Evolutionary conservation across 495 filamentous ascomycete species (phyloP).

Genomic region (Penicillium mononematosum): DNA sequence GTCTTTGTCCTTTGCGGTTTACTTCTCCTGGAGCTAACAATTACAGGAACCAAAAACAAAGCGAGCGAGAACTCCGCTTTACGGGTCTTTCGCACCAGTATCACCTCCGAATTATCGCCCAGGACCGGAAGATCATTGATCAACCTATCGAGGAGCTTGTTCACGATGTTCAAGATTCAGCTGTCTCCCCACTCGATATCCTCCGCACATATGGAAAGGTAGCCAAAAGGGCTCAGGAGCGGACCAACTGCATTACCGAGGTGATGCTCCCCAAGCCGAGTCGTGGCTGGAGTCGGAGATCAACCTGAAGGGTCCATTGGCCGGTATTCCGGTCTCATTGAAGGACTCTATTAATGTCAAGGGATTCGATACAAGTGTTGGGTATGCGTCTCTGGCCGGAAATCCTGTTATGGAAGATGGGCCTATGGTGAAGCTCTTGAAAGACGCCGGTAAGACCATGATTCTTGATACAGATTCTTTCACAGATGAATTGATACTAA

Average conservation of each 20-base stretch:
- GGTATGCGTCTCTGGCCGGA: slow-evolving; percentile 70
- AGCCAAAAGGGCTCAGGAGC: slow-evolving; percentile 76
- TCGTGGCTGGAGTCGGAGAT: slow-evolving; percentile 67
- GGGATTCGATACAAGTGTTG: slow-evolving; percentile 85
- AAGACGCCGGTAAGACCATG: slow-evolving; percentile 67
- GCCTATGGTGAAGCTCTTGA: slow-evolving; percentile 70
- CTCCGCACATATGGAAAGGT: slow-evolving; percentile 89
- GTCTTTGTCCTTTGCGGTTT: background rate
- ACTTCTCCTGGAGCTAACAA: background rate
- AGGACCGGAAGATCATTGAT: slow-evolving; percentile 65
- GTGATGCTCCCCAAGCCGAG: slow-evolving; percentile 80
- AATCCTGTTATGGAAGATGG: slow-evolving; percentile 68
- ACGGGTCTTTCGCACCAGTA: slow-evolving; percentile 63
- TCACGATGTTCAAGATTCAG: slow-evolving; percentile 66
- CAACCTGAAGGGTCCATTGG: slow-evolving; percentile 79
- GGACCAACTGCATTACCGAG: slow-evolving; percentile 92
- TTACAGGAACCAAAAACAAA: slow-evolving; percentile 73
- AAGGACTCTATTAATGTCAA: slow-evolving; percentile 86
- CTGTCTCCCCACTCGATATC: slow-evolving; percentile 67
- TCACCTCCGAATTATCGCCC: slow-evolving; percentile 56
- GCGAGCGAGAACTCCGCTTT: slow-evolving; percentile 68
- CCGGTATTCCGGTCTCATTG: slow-evolving; percentile 83
- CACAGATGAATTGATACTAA: slow-evolving; percentile 2
- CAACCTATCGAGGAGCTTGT: slow-evolving; percentile 78
- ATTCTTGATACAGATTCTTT: background rate